A percentile compares a stretch with the other conserved stretches of the same genome.
phyloP scores from a whole-genome alignment of 805 yeast species.

The Spencermartinsiella europaea region DNA sequence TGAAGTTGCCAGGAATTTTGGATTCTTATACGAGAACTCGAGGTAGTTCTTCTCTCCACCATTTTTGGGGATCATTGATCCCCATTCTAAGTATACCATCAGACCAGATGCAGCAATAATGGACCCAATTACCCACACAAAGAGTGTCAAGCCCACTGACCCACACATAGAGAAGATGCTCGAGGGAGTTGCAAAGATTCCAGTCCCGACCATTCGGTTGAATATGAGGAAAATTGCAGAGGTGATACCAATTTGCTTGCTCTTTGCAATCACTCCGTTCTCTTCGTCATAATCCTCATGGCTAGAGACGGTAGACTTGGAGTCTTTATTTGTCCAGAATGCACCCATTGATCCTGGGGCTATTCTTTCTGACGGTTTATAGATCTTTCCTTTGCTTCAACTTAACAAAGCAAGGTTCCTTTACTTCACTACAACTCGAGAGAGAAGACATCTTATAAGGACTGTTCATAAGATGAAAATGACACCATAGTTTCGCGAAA shows the following conservation, averaged over 20 bases:
- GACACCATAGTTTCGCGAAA: no score
- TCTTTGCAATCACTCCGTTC: neutral
- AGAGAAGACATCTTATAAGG: no score
- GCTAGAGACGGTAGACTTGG: neutral
- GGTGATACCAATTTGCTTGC: conserved; percentile 39
- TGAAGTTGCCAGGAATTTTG: conserved; percentile 61
- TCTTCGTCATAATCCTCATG: neutral
- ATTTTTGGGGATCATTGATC: conserved; percentile 69
- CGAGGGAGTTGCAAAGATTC: conserved; percentile 68
- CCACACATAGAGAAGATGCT: conserved; percentile 51
- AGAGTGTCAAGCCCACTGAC: conserved; percentile 64
- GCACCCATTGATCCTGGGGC: no score
- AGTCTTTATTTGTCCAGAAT: neutral
- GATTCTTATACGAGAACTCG: conserved; percentile 64
- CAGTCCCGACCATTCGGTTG: conserved; percentile 71
- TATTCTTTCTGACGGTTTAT: no score
- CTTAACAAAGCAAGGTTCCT: no score
- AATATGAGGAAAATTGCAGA: conserved; percentile 62
- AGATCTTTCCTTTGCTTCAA: no score
- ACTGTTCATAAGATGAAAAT: no score
- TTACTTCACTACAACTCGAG: no score
- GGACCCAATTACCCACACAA: conserved; percentile 73
- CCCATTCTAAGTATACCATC: conserved; percentile 75
- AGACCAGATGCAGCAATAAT: conserved; percentile 60
- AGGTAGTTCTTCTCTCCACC: conserved; percentile 85